These are phyloP conservation scores for Lactarius akahatsu DNA, from an alignment of 768 basidiomycete genomes.

Conservation along the genomic window DNA sequence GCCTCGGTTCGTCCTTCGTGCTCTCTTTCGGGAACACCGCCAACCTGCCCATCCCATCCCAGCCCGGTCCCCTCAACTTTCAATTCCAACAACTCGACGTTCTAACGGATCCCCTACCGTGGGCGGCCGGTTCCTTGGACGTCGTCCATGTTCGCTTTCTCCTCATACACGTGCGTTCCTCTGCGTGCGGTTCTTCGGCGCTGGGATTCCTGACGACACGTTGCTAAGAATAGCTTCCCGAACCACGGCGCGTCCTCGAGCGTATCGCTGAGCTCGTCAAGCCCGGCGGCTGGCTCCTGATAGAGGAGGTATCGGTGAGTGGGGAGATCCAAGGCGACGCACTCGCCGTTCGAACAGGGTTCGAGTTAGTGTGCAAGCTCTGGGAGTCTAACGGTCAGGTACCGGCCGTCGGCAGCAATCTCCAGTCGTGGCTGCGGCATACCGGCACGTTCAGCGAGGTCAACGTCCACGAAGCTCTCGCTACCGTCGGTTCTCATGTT, in stretches of 20 bases:
- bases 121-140: slow-evolving; percentile 30
- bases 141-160: slow-evolving; percentile 33
- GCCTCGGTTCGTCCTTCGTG: slow-evolving; percentile 22
- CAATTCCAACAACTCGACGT: slow-evolving; percentile 30
- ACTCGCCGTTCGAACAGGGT: background rate
- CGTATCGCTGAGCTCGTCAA: slow-evolving; percentile 30
- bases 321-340: slow-evolving; percentile 11
- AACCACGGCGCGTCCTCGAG: slow-evolving; percentile 25
- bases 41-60: background rate
- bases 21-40: background rate
- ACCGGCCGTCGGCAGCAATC: background rate
- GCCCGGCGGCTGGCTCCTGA: slow-evolving; percentile 33
- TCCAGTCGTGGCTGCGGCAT: slow-evolving; percentile 13
- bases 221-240: slow-evolving; percentile 26
- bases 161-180: slow-evolving; percentile 29
- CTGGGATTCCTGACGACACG: background rate
- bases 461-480: slow-evolving; percentile 14
- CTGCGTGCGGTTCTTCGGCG: background rate
- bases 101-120: slow-evolving; percentile 28
- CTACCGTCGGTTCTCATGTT: slow-evolving; percentile 1
- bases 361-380: slow-evolving; percentile 3
- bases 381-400: slow-evolving; percentile 15
- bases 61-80: slow-evolving; percentile 32
- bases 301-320: slow-evolving; percentile 29
- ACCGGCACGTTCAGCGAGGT: slow-evolving; percentile 14